Base-by-base conservation (phyloP, 129 eudicot genomes). In the Artemisia tridentata region DNA sequence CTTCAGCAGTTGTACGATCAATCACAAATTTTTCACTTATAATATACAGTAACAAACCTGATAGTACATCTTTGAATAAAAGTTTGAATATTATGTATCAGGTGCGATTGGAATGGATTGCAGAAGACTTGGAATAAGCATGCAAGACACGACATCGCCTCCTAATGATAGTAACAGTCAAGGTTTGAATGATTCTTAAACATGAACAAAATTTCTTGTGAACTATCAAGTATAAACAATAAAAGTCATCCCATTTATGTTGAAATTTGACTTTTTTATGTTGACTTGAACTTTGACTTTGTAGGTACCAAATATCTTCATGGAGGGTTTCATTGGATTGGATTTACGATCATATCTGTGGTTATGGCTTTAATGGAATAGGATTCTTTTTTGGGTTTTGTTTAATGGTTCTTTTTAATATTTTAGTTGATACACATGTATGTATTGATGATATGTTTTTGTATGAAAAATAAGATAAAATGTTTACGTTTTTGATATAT, bases 101-200 rank as follows among this genome's bases (percentile, higher is more conserved):
- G 97, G 96, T 79, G 90, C 97, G 41, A 73, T 85, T 68, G 90
- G 90, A 59, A 75, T 70, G 16, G 88, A 91, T 14, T 91, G 96
- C 50, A 56, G 70, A 46, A 84, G 85, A 55, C 86, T 88, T 43
- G 97, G 97, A 5, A 72, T 90, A 17, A 77, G 77, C 43, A 69
- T 75, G 3, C 64, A 85, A 25, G 74, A 50, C 23, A 60, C 86
- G 7, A 49, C 73, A 4, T 72, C 87, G 9, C 55, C 85, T 46
- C 63, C 80, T 8, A 70, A 69, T 58, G 82, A 75, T 46, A 48
- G 27, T 0, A 86, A 31, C 25, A 68, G 38, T 54, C 74, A 63
- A 58, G 34, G 68, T n/a, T 66, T 49, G 72, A 31, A 48, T 68
- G 11, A 69, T 64, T 41, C 58, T 65, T 31, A 27, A 41, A 60